phyloP scores from a whole-genome alignment of 1,139 yeast genomes.

The Yamadazyma buinensis region DNA sequence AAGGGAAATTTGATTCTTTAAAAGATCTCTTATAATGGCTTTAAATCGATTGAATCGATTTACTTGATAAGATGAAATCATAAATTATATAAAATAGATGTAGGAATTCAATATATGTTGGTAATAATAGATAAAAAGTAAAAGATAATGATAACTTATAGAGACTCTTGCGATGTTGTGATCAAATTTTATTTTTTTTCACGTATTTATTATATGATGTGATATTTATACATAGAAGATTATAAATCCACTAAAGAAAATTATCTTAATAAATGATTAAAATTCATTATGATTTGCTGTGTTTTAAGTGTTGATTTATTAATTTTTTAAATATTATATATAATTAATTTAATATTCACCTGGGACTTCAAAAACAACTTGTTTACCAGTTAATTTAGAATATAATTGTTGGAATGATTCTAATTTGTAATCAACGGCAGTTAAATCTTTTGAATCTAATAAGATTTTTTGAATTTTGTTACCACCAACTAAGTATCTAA shows the following conservation, averaged over 20 bases:
- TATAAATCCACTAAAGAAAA: constrained; percentile 3
- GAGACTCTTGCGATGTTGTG: too few relatives aligned
- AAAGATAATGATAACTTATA: too few relatives aligned
- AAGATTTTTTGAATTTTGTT: constrained; percentile 97
- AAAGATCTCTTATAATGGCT: too few relatives aligned
- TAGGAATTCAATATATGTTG: too few relatives aligned
- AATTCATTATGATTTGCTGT: constrained; percentile 2
- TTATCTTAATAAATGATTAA: constrained; percentile 6
- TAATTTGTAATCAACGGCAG: constrained; percentile 97
- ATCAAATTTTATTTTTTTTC: constrained; percentile 3
- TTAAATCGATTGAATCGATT: too few relatives aligned
- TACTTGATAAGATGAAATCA: too few relatives aligned
- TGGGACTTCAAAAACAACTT: constrained; percentile 98
- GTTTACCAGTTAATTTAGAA: constrained; percentile 99
- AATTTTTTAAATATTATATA: background rate
- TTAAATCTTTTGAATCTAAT: constrained; percentile 97
- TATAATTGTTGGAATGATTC: constrained; percentile 99
- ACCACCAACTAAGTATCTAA: constrained; percentile 99
- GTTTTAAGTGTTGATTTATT: background rate
- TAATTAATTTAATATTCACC: constrained; percentile 42
- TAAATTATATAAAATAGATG: too few relatives aligned
- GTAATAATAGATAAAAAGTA: too few relatives aligned
- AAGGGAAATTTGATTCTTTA: too few relatives aligned
- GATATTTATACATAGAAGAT: constrained; percentile 6
- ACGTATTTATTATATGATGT: constrained; percentile 8